A percentile compares a stretch with the other conserved stretches of the same genome.
These are phyloP conservation scores for Hippophae gyantsensis DNA, from an alignment of 306 rosid species.

Conservation along the genomic window DNA sequence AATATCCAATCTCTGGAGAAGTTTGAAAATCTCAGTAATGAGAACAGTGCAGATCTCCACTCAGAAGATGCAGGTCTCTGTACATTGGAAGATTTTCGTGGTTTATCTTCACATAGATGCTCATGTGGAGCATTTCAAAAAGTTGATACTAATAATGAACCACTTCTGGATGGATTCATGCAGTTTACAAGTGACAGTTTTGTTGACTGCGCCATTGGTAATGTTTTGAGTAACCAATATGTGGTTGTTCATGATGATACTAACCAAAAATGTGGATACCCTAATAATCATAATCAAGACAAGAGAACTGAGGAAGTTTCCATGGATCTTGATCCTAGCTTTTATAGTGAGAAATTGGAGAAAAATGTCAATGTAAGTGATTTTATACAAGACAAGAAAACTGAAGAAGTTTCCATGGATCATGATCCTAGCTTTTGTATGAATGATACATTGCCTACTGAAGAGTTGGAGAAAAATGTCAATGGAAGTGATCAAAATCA, in stretches of 20 bases:
- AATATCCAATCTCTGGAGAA: slow-evolving; percentile 8
- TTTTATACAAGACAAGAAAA: too few species aligned
- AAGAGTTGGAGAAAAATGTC: slow-evolving; percentile 20
- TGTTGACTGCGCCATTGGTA: slow-evolving; percentile 7
- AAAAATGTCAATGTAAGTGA: too few species aligned
- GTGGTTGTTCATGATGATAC: slow-evolving; percentile 10
- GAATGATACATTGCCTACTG: slow-evolving; percentile 22
- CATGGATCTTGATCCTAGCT: too few species aligned
- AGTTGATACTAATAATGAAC: slow-evolving; percentile 1
- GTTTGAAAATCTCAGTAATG: neutral
- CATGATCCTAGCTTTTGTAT: slow-evolving; percentile 14
- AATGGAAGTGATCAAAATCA: slow-evolving; percentile 15
- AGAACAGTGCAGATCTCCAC: neutral
- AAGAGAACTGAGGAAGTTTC: slow-evolving; percentile 1
- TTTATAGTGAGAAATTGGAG: too few species aligned
- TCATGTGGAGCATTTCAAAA: neutral
- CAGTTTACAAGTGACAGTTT: slow-evolving; percentile 16
- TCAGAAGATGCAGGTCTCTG: neutral
- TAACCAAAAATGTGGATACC: slow-evolving; percentile 21
- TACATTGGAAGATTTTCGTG: neutral
- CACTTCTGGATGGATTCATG: neutral
- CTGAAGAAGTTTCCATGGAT: slow-evolving; percentile 16
- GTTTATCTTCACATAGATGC: neutral
- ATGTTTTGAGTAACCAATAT: slow-evolving; percentile 9
- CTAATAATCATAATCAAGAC: slow-evolving; percentile 25